phyloP scores from a whole-genome alignment of 768 basidiomycete genomes.

The Auricularia sp. region DNA sequence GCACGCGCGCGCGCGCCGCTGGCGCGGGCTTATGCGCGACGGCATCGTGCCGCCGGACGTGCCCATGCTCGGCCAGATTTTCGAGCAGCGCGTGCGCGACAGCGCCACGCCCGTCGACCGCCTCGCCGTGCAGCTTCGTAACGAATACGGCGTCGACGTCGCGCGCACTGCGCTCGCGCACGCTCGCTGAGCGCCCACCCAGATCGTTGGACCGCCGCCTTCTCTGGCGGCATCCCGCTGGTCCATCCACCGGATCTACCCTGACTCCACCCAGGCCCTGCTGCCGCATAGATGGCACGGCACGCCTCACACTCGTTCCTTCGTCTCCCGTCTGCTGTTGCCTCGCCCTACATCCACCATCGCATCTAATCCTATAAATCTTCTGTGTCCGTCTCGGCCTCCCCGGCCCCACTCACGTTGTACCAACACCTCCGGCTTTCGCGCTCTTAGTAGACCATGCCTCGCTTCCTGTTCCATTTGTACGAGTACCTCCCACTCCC shows the following conservation, averaged over 20 bases:
- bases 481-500: too few relatives aligned
- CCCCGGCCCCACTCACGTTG: too few relatives aligned
- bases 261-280: neutral
- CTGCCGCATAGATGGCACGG: neutral
- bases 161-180: neutral
- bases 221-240: neutral
- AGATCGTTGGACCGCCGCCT: neutral
- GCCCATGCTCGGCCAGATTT: neutral
- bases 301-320: neutral
- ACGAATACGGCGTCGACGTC: neutral
- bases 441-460: too few relatives aligned
- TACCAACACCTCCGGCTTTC: too few relatives aligned
- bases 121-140: neutral
- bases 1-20: neutral
- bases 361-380: too few relatives aligned
- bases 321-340: too few relatives aligned
- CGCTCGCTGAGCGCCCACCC: neutral
- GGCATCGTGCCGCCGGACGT: neutral
- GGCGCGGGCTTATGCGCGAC: neutral
- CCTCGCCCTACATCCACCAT: too few relatives aligned
- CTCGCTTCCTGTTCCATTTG: too few relatives aligned
- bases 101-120: neutral
- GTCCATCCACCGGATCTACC: neutral
- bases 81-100: neutral
- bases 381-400: too few relatives aligned